These are phyloP conservation scores for Metschnikowia kunwiensis DNA, from an alignment of 805 yeast species.

Conservation along the genomic window DNA sequence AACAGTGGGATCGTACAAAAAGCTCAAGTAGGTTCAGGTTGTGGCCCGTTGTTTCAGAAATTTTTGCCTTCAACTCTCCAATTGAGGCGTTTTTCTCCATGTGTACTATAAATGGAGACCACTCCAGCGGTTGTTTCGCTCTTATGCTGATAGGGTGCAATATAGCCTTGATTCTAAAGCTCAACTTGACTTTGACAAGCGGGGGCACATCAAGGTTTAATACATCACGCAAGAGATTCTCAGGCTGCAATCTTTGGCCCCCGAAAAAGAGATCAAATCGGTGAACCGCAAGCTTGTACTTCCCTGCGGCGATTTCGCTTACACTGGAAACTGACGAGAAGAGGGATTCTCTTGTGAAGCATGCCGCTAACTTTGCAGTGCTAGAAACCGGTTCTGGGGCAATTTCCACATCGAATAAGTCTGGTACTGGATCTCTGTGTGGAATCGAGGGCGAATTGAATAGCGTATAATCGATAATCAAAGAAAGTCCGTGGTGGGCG, in stretches of 20 bases:
- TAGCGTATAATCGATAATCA: constrained; percentile 27
- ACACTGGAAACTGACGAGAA: constrained; percentile 20
- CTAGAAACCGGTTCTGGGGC: constrained; percentile 1
- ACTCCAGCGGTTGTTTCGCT: neutral
- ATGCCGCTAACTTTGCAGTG: constrained; percentile 4
- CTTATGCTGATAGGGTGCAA: neutral
- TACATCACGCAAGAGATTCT: constrained; percentile 12
- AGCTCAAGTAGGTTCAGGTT: constrained; percentile 1
- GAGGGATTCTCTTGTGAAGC: constrained; percentile 21
- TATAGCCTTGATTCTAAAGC: neutral
- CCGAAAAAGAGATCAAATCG: constrained; percentile 1
- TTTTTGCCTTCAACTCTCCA: constrained; percentile 5
- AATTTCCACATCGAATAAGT: constrained; percentile 23
- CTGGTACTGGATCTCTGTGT: constrained; percentile 23
- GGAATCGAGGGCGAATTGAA: constrained; percentile 21
- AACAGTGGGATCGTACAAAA: constrained; percentile 5
- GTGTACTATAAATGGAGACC: neutral
- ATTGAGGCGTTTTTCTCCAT: constrained; percentile 1
- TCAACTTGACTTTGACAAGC: constrained; percentile 14
- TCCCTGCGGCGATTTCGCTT: constrained; percentile 19
- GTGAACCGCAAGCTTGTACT: constrained; percentile 2
- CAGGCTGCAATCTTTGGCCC: constrained; percentile 3
- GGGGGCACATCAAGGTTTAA: constrained; percentile 31
- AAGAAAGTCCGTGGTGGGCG: constrained; percentile 7
- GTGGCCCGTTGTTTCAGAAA: neutral